phyloP scores from a whole-genome alignment of 306 rosid genomes.

The Prunus davidiana region DNA sequence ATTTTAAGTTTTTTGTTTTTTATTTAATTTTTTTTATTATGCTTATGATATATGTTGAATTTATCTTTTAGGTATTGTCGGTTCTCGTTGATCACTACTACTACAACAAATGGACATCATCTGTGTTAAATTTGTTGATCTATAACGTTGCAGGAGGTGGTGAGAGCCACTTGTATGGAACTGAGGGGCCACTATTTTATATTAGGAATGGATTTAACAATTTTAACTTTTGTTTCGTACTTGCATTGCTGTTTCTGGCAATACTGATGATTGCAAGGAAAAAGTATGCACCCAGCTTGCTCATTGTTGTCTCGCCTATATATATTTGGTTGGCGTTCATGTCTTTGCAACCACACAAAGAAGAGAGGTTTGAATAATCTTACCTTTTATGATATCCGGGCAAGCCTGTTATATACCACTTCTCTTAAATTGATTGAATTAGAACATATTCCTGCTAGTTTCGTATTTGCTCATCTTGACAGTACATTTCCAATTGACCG shows the following conservation, averaged over 20 bases:
- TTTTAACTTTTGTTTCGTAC: conserved; percentile 78
- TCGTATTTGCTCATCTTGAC: not conserved
- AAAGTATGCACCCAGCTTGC: conserved; percentile 73
- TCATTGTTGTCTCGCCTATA: conserved; percentile 79
- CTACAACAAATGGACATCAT: conserved; percentile 88
- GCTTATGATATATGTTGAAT: conserved; percentile 2
- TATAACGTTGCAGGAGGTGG: conserved; percentile 96
- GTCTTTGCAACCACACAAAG: conserved; percentile 98
- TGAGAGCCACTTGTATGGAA: conserved; percentile 92
- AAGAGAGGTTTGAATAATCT: conserved; percentile 67
- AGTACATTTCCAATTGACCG: not conserved
- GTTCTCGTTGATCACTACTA: conserved; percentile 56
- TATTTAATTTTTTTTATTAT: conserved; percentile 11
- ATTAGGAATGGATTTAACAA: conserved; percentile 93
- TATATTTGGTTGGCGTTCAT: conserved; percentile 90
- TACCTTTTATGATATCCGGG: not conserved
- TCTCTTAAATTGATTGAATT: not conserved
- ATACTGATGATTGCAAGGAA: conserved; percentile 65
- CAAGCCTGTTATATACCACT: not conserved
- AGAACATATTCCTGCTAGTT: not conserved
- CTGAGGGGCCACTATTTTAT: conserved; percentile 80
- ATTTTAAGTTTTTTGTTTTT: not conserved
- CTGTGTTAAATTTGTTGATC: conserved; percentile 74
- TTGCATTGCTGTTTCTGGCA: conserved; percentile 79
- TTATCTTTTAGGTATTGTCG: conserved; percentile 59